phyloP scores from a whole-genome alignment of 2,329 filamentous ascomycete genomes.

The Monilinia fructicola region DNA sequence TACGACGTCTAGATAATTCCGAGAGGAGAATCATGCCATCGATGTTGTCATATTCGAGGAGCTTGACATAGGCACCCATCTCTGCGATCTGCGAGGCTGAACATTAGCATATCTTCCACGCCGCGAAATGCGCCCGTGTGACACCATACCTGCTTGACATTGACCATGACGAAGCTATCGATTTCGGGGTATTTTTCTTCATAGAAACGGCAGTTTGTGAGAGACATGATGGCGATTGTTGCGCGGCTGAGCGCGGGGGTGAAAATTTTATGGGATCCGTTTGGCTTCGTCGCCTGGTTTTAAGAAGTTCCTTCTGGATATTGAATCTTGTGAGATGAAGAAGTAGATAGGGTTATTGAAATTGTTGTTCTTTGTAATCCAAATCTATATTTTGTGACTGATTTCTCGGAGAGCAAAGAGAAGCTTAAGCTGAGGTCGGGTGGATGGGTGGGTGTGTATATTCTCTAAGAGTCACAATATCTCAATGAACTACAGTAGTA shows the following conservation, averaged over 20 bases:
- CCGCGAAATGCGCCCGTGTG: background rate
- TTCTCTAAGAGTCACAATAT: constrained; percentile 19
- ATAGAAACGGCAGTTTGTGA: constrained; percentile 96
- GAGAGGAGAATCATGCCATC: constrained; percentile 99
- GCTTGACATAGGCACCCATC: constrained; percentile 99
- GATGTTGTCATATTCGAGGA: constrained; percentile 99
- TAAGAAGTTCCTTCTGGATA: background rate
- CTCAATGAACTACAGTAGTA: too few species aligned
- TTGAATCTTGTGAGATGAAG: background rate
- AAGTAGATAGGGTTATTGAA: too few species aligned
- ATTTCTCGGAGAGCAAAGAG: constrained; percentile 15
- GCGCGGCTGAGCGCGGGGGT: constrained; percentile 30
- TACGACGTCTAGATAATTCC: constrained; percentile 96
- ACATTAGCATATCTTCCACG: constrained; percentile 23
- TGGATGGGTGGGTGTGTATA: too few species aligned
- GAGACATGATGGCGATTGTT: constrained; percentile 72
- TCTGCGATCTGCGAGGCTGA: constrained; percentile 74
- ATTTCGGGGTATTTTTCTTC: constrained; percentile 98
- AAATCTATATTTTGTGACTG: constrained; percentile 20
- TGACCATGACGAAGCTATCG: constrained; percentile 99
- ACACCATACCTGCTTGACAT: constrained; percentile 84
- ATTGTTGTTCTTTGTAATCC: constrained; percentile 18
- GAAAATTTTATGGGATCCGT: constrained; percentile 16
- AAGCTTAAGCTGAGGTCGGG: background rate
- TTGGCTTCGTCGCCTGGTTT: constrained; percentile 18